These are phyloP conservation scores for Neonectria coccinea DNA, from an alignment of 2,329 filamentous ascomycete species.

Conservation along the genomic window DNA sequence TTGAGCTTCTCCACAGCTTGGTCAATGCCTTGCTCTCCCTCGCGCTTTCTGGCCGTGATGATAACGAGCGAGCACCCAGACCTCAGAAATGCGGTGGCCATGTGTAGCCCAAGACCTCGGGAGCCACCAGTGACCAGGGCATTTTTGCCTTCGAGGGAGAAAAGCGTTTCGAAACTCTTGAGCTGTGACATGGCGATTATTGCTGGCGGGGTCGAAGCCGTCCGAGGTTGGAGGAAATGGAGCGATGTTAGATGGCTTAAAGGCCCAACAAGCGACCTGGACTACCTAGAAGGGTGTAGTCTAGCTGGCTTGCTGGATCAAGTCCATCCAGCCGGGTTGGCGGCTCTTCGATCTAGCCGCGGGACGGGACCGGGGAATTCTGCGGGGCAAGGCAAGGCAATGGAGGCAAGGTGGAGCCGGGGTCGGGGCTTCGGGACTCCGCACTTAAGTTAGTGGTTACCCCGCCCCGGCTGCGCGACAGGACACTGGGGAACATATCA, in stretches of 20 bases:
- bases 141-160: conserved; percentile 53
- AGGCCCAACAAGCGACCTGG: not conserved
- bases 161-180: conserved; percentile 44
- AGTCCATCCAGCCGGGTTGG: conserved; percentile 26
- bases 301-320: not conserved
- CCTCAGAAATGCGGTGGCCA: conserved; percentile 74
- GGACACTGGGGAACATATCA: not conserved
- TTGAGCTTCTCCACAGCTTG: conserved; percentile 75
- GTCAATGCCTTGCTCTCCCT: conserved; percentile 65
- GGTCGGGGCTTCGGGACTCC: not conserved
- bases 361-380: conserved; percentile 16
- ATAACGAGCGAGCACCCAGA: conserved; percentile 78
- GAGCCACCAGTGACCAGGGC: conserved; percentile 63
- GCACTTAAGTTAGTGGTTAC: conserved; percentile 1
- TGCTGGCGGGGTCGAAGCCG: not conserved
- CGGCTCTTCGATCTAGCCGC: conserved; percentile 17
- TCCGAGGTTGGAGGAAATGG: not conserved
- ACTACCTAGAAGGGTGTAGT: not conserved
- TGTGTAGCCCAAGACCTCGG: conserved; percentile 67
- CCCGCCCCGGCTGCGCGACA: conserved; percentile 18
- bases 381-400: conserved; percentile 20
- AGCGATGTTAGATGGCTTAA: not conserved
- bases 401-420: not conserved
- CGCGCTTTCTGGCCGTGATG: conserved; percentile 78
- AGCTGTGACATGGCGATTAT: conserved; percentile 45